Evolutionary conservation across 73 alveolate genomes (phyloP).

Genomic region (Uronychia setigera): DNA sequence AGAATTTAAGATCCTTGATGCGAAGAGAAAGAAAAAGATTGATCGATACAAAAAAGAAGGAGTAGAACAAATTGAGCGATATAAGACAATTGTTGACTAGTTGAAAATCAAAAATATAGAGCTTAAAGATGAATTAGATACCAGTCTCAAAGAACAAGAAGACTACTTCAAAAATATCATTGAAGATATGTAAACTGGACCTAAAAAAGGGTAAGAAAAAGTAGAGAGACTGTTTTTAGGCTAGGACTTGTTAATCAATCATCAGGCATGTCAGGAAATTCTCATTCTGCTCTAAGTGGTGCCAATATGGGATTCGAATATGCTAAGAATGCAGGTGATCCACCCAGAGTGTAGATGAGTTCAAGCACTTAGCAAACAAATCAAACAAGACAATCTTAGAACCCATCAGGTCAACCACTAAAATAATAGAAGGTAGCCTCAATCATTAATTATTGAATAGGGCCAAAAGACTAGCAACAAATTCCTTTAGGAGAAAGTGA

Average conservation of each 20-base stretch:
- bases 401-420: not conserved
- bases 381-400: not conserved
- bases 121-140: slow-evolving; percentile 9
- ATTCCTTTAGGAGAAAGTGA: not conserved
- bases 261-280: too few relatives aligned
- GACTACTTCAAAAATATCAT: slow-evolving; percentile 5
- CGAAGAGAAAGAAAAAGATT: slow-evolving; percentile 13
- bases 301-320: not conserved
- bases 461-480: not conserved
- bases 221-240: not conserved
- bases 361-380: not conserved
- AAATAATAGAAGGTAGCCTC: too few relatives aligned
- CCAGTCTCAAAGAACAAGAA: slow-evolving; percentile 1
- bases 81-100: slow-evolving; percentile 13
- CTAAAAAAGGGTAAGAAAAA: not conserved
- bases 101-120: not conserved
- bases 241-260: too few relatives aligned
- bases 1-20: slow-evolving; percentile 12
- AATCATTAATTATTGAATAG: too few relatives aligned
- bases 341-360: not conserved
- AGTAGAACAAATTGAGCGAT: slow-evolving; percentile 4
- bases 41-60: slow-evolving; percentile 7
- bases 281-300: too few relatives aligned
- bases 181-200: not conserved
- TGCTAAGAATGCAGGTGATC: not conserved